These are phyloP conservation scores for Macrolepiota albuminosa DNA, from an alignment of 768 basidiomycete genomes.

Conservation along the genomic window DNA sequence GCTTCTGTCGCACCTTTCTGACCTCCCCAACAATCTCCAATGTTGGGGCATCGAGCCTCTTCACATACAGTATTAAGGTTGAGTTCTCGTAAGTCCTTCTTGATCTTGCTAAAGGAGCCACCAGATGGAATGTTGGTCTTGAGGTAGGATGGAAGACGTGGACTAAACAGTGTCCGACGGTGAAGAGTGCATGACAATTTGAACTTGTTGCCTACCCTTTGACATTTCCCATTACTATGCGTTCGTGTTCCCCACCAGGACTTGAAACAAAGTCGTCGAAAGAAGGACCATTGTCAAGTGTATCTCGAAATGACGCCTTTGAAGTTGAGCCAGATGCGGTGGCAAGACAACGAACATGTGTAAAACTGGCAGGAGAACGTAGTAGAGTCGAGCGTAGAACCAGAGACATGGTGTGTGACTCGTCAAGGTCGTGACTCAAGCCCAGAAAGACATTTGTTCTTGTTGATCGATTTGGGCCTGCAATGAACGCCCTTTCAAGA, in stretches of 20 bases:
- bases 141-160: constrained; percentile 80
- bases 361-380: constrained; percentile 17
- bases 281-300: constrained; percentile 61
- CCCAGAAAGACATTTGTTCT: constrained; percentile 1
- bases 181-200: background rate
- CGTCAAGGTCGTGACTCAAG: background rate
- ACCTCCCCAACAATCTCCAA: constrained; percentile 99
- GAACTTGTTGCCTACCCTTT: constrained; percentile 39
- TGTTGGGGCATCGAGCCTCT: constrained; percentile 97
- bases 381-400: constrained; percentile 9
- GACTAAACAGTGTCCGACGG: constrained; percentile 37
- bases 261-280: constrained; percentile 74
- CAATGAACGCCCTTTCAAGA: constrained; percentile 81
- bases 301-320: constrained; percentile 43
- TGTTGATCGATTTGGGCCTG: background rate
- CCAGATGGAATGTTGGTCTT: constrained; percentile 93
- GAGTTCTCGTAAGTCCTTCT: constrained; percentile 90
- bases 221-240: constrained; percentile 68
- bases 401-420: constrained; percentile 3
- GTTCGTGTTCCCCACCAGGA: constrained; percentile 38
- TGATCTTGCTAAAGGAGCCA: constrained; percentile 84
- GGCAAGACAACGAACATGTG: constrained; percentile 40
- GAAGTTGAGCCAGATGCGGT: constrained; percentile 36
- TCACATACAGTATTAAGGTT: constrained; percentile 96
- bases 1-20: constrained; percentile 58